Conservation (phyloP, 352 stramenopile genomes). For the Pythium dissotocum region DNA sequence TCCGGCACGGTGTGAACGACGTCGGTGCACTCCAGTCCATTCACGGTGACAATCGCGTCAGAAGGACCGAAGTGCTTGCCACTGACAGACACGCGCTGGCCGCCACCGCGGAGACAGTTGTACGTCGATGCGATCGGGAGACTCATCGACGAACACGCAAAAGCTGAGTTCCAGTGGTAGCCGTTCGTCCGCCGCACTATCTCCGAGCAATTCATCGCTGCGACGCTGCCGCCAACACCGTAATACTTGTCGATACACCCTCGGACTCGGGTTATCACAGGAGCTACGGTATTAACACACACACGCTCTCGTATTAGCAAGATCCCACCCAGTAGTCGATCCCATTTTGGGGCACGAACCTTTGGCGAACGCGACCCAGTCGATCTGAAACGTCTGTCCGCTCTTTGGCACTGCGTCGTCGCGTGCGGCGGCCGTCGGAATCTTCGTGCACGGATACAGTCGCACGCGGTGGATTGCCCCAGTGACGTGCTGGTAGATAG, state of each 20-base stretch:
- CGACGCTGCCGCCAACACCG: constrained; percentile 15
- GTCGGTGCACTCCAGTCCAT: constrained; percentile 66
- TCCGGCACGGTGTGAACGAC: constrained; percentile 56
- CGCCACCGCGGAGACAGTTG: constrained; percentile 64
- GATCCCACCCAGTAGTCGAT: not conserved
- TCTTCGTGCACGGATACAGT: constrained; percentile 51
- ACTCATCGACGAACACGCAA: constrained; percentile 43
- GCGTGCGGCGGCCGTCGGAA: constrained; percentile 13
- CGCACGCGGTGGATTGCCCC: constrained; percentile 61
- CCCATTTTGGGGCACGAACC: constrained; percentile 21
- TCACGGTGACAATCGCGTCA: constrained; percentile 72
- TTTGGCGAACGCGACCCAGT: constrained; percentile 75
- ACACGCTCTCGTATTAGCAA: not conserved
- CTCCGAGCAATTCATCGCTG: constrained; percentile 53
- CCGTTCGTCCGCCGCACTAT: constrained; percentile 43
- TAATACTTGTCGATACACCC: constrained; percentile 82
- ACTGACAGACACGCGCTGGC: constrained; percentile 56
- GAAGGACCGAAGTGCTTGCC: constrained; percentile 74
- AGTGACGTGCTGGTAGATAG: constrained; percentile 59
- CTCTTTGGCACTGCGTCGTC: constrained; percentile 18
- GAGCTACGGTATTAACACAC: constrained; percentile 31
- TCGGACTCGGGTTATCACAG: constrained; percentile 70
- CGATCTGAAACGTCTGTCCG: constrained; percentile 69
- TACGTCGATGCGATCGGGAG: constrained; percentile 68
- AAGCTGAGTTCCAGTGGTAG: constrained; percentile 41